Conservation (phyloP, 2,329 filamentous ascomycete species). For the Colletotrichum graminicola region DNA sequence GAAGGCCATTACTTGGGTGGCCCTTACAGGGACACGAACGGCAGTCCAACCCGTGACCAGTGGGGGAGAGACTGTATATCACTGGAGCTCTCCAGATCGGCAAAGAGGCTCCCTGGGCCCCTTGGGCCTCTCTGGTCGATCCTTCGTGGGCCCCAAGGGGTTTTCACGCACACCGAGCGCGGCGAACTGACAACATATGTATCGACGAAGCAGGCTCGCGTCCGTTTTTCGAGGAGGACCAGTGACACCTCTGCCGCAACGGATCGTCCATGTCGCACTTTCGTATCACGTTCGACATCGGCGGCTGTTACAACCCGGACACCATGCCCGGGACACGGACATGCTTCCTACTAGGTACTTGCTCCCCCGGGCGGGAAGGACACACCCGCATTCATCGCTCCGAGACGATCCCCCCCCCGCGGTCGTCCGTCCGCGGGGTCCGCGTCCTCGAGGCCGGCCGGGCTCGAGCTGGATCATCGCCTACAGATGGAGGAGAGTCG, state of each 20-base stretch:
- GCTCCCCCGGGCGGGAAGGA: not conserved
- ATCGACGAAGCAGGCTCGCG: not conserved
- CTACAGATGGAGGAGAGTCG: too few species aligned
- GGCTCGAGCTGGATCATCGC: too few species aligned
- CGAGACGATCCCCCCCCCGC: not conserved
- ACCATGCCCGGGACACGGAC: not conserved
- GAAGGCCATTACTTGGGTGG: not conserved
- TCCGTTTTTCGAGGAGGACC: not conserved
- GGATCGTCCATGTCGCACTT: not conserved
- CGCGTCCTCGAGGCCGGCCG: not conserved
- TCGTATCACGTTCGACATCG: not conserved
- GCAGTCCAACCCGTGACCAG: not conserved
- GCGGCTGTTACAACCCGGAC: not conserved
- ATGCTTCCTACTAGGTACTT: not conserved
- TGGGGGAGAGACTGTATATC: not conserved
- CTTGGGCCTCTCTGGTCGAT: not conserved
- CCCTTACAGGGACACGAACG: not conserved
- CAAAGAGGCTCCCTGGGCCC: not conserved
- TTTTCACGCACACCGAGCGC: too few species aligned
- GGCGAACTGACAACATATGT: not conserved
- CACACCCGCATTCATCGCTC: not conserved
- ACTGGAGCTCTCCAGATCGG: not conserved
- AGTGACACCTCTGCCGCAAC: not conserved
- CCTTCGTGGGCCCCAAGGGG: not conserved
- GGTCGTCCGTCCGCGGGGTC: not conserved